Evolutionary conservation across 2,329 filamentous ascomycete genomes (phyloP), one percentile per base, ranked within the genome.

Genomic region (Colletotrichum lentis): DNA sequence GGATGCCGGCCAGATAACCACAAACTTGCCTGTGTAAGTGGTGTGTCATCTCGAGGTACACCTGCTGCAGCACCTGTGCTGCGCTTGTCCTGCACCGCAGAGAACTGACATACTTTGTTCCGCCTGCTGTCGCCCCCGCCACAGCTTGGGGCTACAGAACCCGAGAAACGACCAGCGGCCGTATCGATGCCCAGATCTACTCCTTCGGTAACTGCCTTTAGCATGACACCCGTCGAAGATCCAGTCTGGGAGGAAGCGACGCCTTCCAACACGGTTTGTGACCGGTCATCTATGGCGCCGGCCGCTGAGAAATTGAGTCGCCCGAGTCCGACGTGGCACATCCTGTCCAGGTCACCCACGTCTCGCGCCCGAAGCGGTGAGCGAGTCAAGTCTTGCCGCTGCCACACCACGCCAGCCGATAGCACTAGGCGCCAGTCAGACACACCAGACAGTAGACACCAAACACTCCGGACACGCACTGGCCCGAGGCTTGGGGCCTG

Each of bases 341-440:
- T 10, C 39, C 31, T 55, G 41, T 41, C 50, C 41, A 24, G 24
- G 47, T 59, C 44, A 46, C 64, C 53, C 53, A 54, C 60, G 39
- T 58, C 54, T 59, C n/a, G 22, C 24, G 41, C 61, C 54, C 37
- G 66, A 69, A 62, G 69, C 69, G 69, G 69, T 70, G 69, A 70
- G 66, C 69, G 69, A 70, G 62, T 70, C 69, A 69, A 65, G 62
- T 18, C 55, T 22, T 55, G 53, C 39, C 22, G 35, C 58, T 43
- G 64, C 27, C 58, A 62, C 44, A 62, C 35, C 14, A 46, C 35
- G 53, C 64, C 58, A 62, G 50, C 22, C 53, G 50, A 65, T 41
- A 41, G 46, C 41, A 62, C 50, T 62, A 62, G 63, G 53, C 53
- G 59, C 59, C 60, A 47, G 18, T 44, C 31, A 35, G 31, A 35